Conservation (phyloP, 1,284 basidiomycete species). For the Apiotrichum montevideense region DNA sequence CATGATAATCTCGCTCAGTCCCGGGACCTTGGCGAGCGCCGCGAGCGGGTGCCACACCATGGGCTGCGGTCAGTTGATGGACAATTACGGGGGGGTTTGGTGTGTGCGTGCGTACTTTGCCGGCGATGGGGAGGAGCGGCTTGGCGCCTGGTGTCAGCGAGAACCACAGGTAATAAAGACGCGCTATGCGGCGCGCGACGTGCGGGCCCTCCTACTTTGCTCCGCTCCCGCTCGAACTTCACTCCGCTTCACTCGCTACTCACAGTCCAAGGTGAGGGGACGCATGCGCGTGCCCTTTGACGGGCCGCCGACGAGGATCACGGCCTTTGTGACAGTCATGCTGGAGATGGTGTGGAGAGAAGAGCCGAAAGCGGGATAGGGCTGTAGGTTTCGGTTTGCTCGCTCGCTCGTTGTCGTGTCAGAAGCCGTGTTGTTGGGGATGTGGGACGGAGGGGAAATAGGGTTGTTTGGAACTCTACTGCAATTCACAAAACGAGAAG, state of each 20-base stretch:
- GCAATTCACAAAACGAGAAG: no score
- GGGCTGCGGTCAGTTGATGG: slow-evolving; percentile 26
- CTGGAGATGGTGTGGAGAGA: neutral
- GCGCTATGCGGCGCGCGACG: no score
- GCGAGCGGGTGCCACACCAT: slow-evolving; percentile 53
- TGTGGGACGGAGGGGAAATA: no score
- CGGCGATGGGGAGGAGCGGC: slow-evolving; percentile 49
- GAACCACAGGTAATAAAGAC: no score
- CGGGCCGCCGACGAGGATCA: slow-evolving; percentile 46
- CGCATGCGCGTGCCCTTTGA: slow-evolving; percentile 50
- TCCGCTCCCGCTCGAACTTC: no score
- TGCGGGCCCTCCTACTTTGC: no score
- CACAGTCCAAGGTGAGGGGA: slow-evolving; percentile 50
- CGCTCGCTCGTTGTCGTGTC: no score
- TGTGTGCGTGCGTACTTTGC: slow-evolving; percentile 34
- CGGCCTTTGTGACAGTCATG: slow-evolving; percentile 44
- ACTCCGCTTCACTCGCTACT: slow-evolving; percentile 7
- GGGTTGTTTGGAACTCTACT: no score
- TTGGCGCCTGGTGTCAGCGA: slow-evolving; percentile 41
- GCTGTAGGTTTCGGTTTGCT: no score
- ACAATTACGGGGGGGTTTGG: neutral
- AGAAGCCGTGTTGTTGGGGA: no score
- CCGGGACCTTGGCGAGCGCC: slow-evolving; percentile 49
- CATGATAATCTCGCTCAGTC: slow-evolving; percentile 50
- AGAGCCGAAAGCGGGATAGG: no score